Percentiles rank a stretch among this genome's conserved stretches.
phyloP scores from a whole-genome alignment of 2,329 filamentous ascomycete genomes.

The Aspergillus neotritici region DNA sequence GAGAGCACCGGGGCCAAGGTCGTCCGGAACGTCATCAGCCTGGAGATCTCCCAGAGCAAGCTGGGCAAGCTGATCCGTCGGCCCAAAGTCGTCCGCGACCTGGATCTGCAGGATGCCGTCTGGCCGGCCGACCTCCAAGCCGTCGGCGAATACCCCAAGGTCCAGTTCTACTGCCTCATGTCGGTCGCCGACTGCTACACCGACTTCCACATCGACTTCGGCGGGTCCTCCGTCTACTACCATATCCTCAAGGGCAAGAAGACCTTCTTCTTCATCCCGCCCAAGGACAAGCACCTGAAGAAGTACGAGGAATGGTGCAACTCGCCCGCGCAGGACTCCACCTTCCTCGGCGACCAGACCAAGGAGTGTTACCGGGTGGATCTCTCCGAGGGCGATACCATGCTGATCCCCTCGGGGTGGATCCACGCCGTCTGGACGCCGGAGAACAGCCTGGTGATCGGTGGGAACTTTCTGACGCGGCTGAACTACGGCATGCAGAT shows the following conservation, averaged over 20 bases:
- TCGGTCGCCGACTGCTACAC: slow-evolving; percentile 66
- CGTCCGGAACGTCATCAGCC: slow-evolving; percentile 63
- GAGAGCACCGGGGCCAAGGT: slow-evolving; percentile 55
- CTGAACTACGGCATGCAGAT: slow-evolving; percentile 64
- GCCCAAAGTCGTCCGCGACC: slow-evolving; percentile 60
- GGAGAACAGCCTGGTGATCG: slow-evolving; percentile 63
- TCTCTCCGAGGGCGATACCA: slow-evolving; percentile 61
- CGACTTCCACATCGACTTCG: slow-evolving; percentile 68
- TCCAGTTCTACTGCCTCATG: slow-evolving; percentile 66
- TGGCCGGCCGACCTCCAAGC: slow-evolving; percentile 49
- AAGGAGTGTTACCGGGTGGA: slow-evolving; percentile 64
- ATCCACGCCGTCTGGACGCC: slow-evolving; percentile 69
- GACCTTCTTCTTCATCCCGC: slow-evolving; percentile 66
- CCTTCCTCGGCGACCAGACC: slow-evolving; percentile 58
- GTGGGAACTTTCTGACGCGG: slow-evolving; percentile 63
- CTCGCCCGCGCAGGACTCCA: slow-evolving; percentile 60
- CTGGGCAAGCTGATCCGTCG: slow-evolving; percentile 58
- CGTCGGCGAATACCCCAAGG: slow-evolving; percentile 55
- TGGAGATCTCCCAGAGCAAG: slow-evolving; percentile 61
- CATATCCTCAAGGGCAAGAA: slow-evolving; percentile 65
- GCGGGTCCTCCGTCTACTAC: slow-evolving; percentile 65
- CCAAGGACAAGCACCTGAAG: slow-evolving; percentile 62
- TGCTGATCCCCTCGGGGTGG: slow-evolving; percentile 67
- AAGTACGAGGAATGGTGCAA: slow-evolving; percentile 68
- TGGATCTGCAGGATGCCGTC: slow-evolving; percentile 50